Conservation (phyloP, 345 rosid genomes). For the Eucalyptus curtisii region DNA sequence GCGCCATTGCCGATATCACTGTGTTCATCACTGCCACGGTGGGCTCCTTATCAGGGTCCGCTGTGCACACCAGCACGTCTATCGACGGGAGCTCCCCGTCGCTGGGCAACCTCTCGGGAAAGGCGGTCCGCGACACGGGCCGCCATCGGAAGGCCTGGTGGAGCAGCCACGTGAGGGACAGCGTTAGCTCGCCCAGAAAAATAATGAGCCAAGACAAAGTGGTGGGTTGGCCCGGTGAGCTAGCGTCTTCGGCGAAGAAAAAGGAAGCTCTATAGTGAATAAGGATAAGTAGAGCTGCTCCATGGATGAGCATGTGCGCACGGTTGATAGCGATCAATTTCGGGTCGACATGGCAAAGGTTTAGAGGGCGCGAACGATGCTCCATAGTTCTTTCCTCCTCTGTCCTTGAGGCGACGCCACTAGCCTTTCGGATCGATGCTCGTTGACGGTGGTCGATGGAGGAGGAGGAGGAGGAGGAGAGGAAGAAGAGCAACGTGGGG, state of each 20-base stretch:
- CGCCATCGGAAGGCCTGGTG: conserved; percentile 11
- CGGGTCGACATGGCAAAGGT: conserved; percentile 1
- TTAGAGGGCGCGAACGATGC: conserved; percentile 2
- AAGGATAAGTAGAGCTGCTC: conserved; percentile 9
- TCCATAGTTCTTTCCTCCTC: neutral
- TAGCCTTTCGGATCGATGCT: neutral
- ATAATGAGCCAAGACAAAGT: conserved; percentile 9
- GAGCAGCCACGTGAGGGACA: conserved; percentile 20
- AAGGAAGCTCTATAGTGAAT: conserved; percentile 14
- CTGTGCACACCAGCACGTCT: conserved; percentile 85
- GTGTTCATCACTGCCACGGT: conserved; percentile 64
- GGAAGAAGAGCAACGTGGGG: too few species aligned
- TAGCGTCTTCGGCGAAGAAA: neutral
- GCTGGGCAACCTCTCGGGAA: conserved; percentile 18
- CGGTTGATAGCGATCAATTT: conserved; percentile 5
- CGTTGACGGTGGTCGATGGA: too few species aligned
- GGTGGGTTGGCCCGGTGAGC: neutral
- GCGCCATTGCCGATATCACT: conserved; percentile 62
- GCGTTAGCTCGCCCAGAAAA: conserved; percentile 9
- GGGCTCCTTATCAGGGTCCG: conserved; percentile 85
- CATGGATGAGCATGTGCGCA: conserved; percentile 7
- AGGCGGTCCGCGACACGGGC: conserved; percentile 10
- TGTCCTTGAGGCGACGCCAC: neutral
- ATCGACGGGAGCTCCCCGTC: conserved; percentile 33
- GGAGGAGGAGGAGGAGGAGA: too few species aligned